phyloP scores from a whole-genome alignment of 768 basidiomycete species.

The Lentinula guzmanii region DNA sequence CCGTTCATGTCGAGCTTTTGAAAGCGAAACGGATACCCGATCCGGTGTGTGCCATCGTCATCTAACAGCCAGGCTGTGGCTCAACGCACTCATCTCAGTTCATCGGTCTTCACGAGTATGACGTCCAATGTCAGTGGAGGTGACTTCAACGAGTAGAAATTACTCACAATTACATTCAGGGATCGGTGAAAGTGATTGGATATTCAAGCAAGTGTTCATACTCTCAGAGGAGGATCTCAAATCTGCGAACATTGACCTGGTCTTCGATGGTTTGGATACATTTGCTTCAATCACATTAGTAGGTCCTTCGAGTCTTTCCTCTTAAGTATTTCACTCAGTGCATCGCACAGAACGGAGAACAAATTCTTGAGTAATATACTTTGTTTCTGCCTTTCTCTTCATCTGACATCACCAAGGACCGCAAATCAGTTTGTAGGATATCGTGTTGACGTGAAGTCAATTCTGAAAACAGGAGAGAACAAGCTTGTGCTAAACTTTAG shows the following conservation, averaged over 20 bases:
- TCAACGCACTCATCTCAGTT: constrained; percentile 37
- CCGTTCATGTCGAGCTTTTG: constrained; percentile 82
- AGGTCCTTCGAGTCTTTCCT: constrained; percentile 16
- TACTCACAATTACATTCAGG: constrained; percentile 35
- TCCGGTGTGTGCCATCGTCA: constrained; percentile 47
- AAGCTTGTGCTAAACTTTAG: constrained; percentile 65
- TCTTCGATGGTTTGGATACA: constrained; percentile 91
- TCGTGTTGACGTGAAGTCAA: constrained; percentile 51
- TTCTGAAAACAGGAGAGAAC: constrained; percentile 52
- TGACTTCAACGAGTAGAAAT: not conserved
- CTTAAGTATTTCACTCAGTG: not conserved
- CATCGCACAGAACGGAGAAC: constrained; percentile 48
- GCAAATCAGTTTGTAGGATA: constrained; percentile 82
- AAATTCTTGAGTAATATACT: constrained; percentile 54
- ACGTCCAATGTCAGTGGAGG: constrained; percentile 73
- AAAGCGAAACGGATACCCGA: constrained; percentile 72
- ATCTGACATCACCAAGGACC: constrained; percentile 35
- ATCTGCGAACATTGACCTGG: constrained; percentile 55
- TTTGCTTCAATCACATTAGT: constrained; percentile 73
- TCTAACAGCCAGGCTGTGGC: not conserved
- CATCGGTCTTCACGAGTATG: constrained; percentile 78
- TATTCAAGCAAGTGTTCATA: constrained; percentile 64
- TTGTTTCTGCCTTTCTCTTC: not conserved
- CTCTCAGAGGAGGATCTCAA: constrained; percentile 41
- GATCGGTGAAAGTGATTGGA: constrained; percentile 86